These are phyloP conservation scores for Nakazawaea ishiwadae DNA, from an alignment of 805 yeast genomes.

Conservation along the genomic window DNA sequence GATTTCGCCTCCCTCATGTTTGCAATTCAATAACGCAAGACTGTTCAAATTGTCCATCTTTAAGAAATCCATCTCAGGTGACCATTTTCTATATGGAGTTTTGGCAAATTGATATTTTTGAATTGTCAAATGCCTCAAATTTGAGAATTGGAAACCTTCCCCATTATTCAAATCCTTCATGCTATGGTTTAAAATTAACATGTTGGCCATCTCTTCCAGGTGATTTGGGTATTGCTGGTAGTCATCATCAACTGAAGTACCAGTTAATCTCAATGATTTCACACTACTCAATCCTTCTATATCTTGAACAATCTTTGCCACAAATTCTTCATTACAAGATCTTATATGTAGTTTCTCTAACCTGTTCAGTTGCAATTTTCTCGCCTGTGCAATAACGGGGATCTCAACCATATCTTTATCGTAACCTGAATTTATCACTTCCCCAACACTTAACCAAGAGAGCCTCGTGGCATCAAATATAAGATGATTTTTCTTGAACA, in stretches of 20 bases:
- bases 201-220: slow-evolving; percentile 10
- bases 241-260: slow-evolving; percentile 11
- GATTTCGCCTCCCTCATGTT: background rate
- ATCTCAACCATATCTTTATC: slow-evolving; percentile 1
- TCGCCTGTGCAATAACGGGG: background rate
- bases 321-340: slow-evolving; percentile 10
- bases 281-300: slow-evolving; percentile 4
- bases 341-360: slow-evolving; percentile 5
- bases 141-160: background rate
- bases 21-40: slow-evolving; percentile 10
- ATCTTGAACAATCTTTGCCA: background rate
- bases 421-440: slow-evolving; percentile 3
- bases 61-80: background rate
- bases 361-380: background rate
- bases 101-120: slow-evolving; percentile 11
- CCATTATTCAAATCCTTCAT: slow-evolving; percentile 1
- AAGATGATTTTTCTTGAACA: slow-evolving; percentile 1
- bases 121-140: slow-evolving; percentile 3
- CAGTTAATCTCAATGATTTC: slow-evolving; percentile 7
- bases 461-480: slow-evolving; percentile 5
- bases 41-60: slow-evolving; percentile 1
- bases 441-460: slow-evolving; percentile 9
- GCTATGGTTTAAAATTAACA: slow-evolving; percentile 3
- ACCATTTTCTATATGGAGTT: slow-evolving; percentile 7
- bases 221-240: slow-evolving; percentile 11